phyloP scores from a whole-genome alignment of 2,329 filamentous ascomycete genomes.

The Claviceps sp. region DNA sequence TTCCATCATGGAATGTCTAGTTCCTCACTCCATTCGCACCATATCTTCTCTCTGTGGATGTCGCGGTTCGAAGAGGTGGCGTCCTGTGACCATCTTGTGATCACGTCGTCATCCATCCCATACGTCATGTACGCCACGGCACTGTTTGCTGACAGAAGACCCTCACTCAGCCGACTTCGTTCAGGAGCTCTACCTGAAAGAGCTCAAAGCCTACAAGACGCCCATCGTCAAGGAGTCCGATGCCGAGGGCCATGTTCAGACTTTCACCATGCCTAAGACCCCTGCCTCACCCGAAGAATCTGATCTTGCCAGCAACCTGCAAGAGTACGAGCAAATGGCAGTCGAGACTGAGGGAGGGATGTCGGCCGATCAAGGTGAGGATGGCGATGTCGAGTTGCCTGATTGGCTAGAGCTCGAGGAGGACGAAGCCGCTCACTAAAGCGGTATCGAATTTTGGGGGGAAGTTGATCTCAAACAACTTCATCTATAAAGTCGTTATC shows the following conservation, averaged over 20 bases:
- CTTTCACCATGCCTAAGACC: conserved; percentile 66
- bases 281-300: conserved; percentile 86
- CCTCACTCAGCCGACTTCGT: conserved; percentile 72
- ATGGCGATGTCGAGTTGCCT: conserved; percentile 43
- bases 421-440: conserved; percentile 37
- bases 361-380: conserved; percentile 43
- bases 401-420: conserved; percentile 79
- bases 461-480: background rate
- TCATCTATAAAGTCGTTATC: background rate
- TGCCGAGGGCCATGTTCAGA: conserved; percentile 80
- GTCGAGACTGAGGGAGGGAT: conserved; percentile 93
- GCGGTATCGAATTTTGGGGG: background rate
- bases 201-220: conserved; percentile 91
- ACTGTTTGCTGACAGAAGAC: background rate
- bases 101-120: background rate
- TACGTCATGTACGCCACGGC: background rate
- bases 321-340: conserved; percentile 86
- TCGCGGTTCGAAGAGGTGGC: background rate
- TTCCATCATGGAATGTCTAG: background rate
- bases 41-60: background rate
- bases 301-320: conserved; percentile 80
- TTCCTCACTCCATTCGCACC: background rate
- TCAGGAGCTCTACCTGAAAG: conserved; percentile 93
- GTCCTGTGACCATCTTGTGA: background rate
- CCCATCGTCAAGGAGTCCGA: conserved; percentile 73